These are phyloP conservation scores for Sclerotinia sclerotiorum DNA, from an alignment of 2,329 filamentous ascomycete species.

Conservation along the genomic window DNA sequence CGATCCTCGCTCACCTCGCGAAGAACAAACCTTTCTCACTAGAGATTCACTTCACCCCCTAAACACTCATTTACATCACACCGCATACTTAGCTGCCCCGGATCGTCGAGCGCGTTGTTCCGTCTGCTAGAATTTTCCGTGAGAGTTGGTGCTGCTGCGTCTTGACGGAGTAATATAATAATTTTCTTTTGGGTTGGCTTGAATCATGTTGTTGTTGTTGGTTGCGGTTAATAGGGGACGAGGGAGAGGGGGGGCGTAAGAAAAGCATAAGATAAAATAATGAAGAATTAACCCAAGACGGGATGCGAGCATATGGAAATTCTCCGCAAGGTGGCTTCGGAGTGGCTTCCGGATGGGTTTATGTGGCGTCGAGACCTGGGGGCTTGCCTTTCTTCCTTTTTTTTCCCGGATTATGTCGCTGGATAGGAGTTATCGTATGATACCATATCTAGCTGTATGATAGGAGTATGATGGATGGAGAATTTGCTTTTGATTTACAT, in stretches of 20 bases:
- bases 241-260: not conserved
- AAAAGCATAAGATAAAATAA: not conserved
- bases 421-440: not conserved
- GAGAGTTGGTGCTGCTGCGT: not conserved
- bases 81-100: slow-evolving; percentile 16
- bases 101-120: slow-evolving; percentile 13
- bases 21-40: not conserved
- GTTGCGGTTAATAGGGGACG: not conserved
- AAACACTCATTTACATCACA: slow-evolving; percentile 14
- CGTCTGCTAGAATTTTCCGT: not conserved
- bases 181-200: not conserved
- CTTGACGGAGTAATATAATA: not conserved
- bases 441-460: no score
- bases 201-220: no score
- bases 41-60: not conserved
- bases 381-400: no score
- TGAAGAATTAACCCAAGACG: not conserved
- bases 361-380: not conserved
- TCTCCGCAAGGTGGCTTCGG: slow-evolving; percentile 8
- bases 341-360: not conserved
- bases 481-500: not conserved
- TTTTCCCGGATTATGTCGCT: not conserved
- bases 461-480: not conserved
- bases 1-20: not conserved
- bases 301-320: not conserved